phyloP scores from a whole-genome alignment of 768 basidiomycete species.

The Fibroporia radiculosa region DNA sequence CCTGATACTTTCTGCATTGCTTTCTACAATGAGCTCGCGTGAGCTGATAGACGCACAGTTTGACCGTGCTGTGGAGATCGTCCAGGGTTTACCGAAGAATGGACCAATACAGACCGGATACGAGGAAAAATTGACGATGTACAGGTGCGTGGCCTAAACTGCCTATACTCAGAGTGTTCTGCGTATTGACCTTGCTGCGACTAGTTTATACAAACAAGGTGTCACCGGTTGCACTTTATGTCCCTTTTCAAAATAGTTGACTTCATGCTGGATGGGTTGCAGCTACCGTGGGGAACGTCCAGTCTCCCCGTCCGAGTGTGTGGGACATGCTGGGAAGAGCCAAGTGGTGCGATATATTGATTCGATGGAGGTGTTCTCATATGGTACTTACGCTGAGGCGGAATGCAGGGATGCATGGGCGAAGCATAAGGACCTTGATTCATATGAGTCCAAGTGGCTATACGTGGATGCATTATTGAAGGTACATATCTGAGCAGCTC shows the following conservation, averaged over 20 bases:
- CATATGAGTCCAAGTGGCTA: slow-evolving; percentile 76
- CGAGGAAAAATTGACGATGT: slow-evolving; percentile 91
- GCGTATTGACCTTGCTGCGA: slow-evolving; percentile 7
- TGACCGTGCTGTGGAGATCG: slow-evolving; percentile 89
- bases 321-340: slow-evolving; percentile 90
- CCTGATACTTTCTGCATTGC: too few relatives aligned
- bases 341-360: slow-evolving; percentile 70
- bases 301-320: slow-evolving; percentile 69
- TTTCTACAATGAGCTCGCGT: slow-evolving; percentile 38
- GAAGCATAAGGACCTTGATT: slow-evolving; percentile 77
- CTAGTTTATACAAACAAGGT: slow-evolving; percentile 93
- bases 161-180: neutral
- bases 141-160: slow-evolving; percentile 52
- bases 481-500: slow-evolving; percentile 29
- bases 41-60: slow-evolving; percentile 79
- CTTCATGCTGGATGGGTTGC: slow-evolving; percentile 4
- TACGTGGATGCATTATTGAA: slow-evolving; percentile 87
- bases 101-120: slow-evolving; percentile 95
- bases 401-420: slow-evolving; percentile 87
- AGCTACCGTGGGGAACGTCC: slow-evolving; percentile 91
- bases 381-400: too few relatives aligned
- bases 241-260: neutral
- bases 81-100: slow-evolving; percentile 86
- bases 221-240: neutral
- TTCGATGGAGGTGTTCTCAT: neutral